These are phyloP conservation scores for Gymnopilus dilepis DNA, from an alignment of 768 basidiomycete genomes.

Conservation along the genomic window DNA sequence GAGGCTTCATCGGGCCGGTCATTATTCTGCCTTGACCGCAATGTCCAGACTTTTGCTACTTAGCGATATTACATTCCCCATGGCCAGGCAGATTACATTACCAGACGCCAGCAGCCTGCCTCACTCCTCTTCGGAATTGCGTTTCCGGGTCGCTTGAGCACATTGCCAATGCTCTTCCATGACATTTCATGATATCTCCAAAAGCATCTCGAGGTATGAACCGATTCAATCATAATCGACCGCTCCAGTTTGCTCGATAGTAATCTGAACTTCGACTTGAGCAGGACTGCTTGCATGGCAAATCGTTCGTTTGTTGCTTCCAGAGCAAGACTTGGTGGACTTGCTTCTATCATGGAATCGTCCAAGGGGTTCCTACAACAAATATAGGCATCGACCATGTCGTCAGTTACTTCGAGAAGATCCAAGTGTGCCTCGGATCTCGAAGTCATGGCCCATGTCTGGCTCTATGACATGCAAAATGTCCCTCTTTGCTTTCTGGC, in stretches of 20 bases:
- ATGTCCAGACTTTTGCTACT: too few species aligned
- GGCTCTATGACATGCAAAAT: neutral
- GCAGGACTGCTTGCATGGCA: neutral
- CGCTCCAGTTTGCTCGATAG: conserved; percentile 1
- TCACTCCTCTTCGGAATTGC: conserved; percentile 3
- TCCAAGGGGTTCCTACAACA: conserved; percentile 1
- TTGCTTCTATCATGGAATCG: conserved; percentile 9
- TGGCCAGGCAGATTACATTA: neutral
- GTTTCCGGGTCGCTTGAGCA: neutral
- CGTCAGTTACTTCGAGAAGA: neutral
- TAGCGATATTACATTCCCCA: too few species aligned
- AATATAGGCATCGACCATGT: neutral
- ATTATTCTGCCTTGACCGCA: neutral
- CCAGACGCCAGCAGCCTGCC: neutral
- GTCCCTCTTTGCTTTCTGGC: neutral
- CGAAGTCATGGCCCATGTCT: neutral
- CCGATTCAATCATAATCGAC: neutral
- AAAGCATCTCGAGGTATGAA: neutral
- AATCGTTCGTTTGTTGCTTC: neutral
- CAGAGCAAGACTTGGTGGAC: conserved; percentile 9
- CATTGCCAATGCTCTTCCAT: neutral
- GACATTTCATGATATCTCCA: conserved; percentile 2
- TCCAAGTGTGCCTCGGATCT: neutral
- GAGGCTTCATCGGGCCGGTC: neutral
- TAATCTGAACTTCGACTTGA: neutral